phyloP scores from a whole-genome alignment of 2,329 filamentous ascomycete genomes.

The Trichophyton simii region DNA sequence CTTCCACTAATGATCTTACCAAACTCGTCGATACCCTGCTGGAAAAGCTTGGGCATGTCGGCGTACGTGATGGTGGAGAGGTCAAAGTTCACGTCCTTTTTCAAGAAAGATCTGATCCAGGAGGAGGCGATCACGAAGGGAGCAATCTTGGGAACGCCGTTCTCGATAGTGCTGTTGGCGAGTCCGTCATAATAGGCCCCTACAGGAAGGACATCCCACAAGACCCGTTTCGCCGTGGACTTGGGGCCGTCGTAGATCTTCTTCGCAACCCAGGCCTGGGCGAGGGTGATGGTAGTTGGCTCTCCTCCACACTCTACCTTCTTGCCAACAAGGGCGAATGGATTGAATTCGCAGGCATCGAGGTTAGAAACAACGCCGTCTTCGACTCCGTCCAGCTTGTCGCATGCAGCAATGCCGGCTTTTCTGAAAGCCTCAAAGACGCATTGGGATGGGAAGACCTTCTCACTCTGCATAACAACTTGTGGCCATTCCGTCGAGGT shows the following conservation, averaged over 20 bases:
- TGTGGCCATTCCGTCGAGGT: neutral
- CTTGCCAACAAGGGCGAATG: neutral
- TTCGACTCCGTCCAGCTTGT: neutral
- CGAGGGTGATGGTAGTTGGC: neutral
- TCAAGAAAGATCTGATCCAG: neutral
- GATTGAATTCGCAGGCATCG: neutral
- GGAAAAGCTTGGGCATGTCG: neutral
- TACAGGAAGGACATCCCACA: neutral
- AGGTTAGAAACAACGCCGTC: neutral
- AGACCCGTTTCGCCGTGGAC: neutral
- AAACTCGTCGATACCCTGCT: neutral
- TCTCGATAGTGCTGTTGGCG: neutral
- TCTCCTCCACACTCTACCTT: neutral
- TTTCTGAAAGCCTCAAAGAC: neutral
- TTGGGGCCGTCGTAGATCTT: neutral
- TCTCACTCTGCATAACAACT: neutral
- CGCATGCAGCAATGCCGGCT: neutral
- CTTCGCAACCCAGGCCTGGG: neutral
- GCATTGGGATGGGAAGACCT: neutral
- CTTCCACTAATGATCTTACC: neutral
- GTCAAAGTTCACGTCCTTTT: constrained; percentile 2
- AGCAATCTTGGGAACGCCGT: neutral
- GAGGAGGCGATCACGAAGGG: neutral
- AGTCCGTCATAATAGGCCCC: neutral
- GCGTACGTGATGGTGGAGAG: neutral